Base-by-base conservation (phyloP, 176 grass and related monocot genomes). In the Pontederia crassipes region DNA sequence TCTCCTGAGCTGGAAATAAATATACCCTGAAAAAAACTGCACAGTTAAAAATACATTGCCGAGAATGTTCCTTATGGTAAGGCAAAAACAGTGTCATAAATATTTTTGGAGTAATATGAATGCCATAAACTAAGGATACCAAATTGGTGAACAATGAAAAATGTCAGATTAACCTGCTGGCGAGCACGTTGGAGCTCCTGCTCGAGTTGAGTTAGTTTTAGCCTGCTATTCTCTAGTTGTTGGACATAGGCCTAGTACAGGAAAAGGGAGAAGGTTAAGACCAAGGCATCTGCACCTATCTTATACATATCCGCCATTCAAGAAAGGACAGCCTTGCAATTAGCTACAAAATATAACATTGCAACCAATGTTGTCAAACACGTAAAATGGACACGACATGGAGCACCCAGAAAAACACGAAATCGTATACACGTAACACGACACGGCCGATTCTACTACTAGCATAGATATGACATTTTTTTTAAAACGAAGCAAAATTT, bases 1-100 rank as follows among this genome's bases (percentile, higher is more conserved):
- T 98, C 93, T 58, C 80, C 84, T 74, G 93, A 88, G 72, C 87
- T 85, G 61, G 93, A 98, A 80, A 98, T 98, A 83, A 98, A 98
- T 48, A 98, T 92, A 54, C 87, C 93, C 93, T 98, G 81, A n/a
- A 59, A 76, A 74, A 64, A 74, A 64, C 11, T 45, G 28, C n/a
- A 17, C 18, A 7, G 14, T 62, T 47, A 17, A 47, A 8, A 16
- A 18, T 49, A 49, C 10, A 12, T 12, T 48, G 49, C 18, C 59
- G 6, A 45, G 9, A 62, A 62, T 17, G 32, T 47, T 46, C 46
- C 9, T 62, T 35, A 35, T 4, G 4, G 28, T 16, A 58, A 11
- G 56, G n/a, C n/a, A n/a, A n/a, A n/a, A n/a, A n/a, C n/a, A n/a
- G n/a, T n/a, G n/a, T n/a, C n/a, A n/a, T n/a, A n/a, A n/a, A n/a